Evolutionary conservation across 2,329 filamentous ascomycete genomes (phyloP), one percentile per base, ranked within the genome.

Genomic region (Aaosphaeria arxii): DNA sequence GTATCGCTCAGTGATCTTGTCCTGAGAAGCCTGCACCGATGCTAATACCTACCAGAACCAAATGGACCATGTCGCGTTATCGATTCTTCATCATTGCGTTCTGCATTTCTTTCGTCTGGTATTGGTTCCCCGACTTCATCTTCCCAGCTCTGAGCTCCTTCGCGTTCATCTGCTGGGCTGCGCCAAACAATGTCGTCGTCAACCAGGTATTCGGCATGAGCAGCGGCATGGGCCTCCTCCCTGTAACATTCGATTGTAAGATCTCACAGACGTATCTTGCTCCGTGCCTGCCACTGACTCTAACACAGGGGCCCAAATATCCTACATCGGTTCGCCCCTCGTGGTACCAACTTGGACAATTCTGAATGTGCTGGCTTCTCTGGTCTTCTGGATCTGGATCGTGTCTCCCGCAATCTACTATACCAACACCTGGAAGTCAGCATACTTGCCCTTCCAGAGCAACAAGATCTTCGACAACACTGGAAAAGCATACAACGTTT

Each of bases 201-300:
- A 91, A 90, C 55, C 86, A 90, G 63, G 61, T 90, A 1, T 90
- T 90, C 56, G 87, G 87, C 2, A 85, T 84, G 1, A 77, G 75
- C 43, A 86, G 83, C 0, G 87, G 87, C 0, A 54, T 90, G 4
- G 87, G 83, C 0, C 61, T 90, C 30, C 70, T 89, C 5, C 86
- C 87, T 1, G 81, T 90, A 31, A 89, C 86, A 0, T 88, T 90
- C 60, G 87, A 90, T 72, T 89, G 87, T 36, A 36, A 36, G 33
- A 9, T 36, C 7, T 36, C 17, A 24, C 17, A 24, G 17, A 24
- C 17, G 17, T 24, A 24, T 24, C 17, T 24, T 24, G 17, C 17
- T 3, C 2, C 33, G 33, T 11, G 33, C 33, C 33, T 36, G 33
- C 33, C 33, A 13, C 33, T 36, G n/a, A 36, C n/a, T 9, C 33